Percentiles rank a stretch among this genome's conserved stretches.
Evolutionary conservation across 139 green algal genomes (phyloP).

Genomic region (Pleodorina starrii): DNA sequence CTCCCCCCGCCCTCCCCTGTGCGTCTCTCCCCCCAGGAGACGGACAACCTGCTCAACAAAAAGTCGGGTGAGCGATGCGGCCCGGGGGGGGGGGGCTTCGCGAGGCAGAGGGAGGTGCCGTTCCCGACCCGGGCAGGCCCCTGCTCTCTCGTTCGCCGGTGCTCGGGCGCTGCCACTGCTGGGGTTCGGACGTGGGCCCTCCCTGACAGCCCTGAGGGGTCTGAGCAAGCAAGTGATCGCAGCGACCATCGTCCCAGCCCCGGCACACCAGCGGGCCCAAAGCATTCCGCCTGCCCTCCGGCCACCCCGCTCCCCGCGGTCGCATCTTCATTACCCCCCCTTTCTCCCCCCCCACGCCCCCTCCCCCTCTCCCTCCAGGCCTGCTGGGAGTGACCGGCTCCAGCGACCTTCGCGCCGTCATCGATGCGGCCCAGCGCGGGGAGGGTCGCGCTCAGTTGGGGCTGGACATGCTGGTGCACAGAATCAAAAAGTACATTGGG

Average conservation of each 20-base stretch:
- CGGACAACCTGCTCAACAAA: slow-evolving; percentile 90
- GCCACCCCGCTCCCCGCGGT: background rate
- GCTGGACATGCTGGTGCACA: slow-evolving; percentile 85
- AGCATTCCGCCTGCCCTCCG: background rate
- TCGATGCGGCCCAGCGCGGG: slow-evolving; percentile 65
- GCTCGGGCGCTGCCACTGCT: no score
- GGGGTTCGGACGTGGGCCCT: no score
- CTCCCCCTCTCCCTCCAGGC: slow-evolving; percentile 39
- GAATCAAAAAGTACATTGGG: slow-evolving; percentile 92
- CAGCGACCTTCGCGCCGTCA: slow-evolving; percentile 75
- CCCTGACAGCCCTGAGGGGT: no score
- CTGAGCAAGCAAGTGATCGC: no score
- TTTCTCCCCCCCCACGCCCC: background rate
- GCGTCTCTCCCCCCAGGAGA: slow-evolving; percentile 1
- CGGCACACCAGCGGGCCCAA: no score
- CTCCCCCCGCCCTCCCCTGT: background rate
- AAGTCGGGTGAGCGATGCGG: slow-evolving; percentile 54
- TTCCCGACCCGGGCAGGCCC: no score
- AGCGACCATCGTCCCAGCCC: no score
- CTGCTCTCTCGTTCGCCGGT: no score
- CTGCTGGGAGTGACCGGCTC: slow-evolving; percentile 78
- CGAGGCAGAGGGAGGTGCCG: no score
- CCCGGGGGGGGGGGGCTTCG: no score
- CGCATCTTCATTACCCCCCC: background rate
- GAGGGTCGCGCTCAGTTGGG: slow-evolving; percentile 74